Evolutionary conservation across 139 green algal genomes (phyloP).

Genomic region (Chlamydomonas schloesseri): DNA sequence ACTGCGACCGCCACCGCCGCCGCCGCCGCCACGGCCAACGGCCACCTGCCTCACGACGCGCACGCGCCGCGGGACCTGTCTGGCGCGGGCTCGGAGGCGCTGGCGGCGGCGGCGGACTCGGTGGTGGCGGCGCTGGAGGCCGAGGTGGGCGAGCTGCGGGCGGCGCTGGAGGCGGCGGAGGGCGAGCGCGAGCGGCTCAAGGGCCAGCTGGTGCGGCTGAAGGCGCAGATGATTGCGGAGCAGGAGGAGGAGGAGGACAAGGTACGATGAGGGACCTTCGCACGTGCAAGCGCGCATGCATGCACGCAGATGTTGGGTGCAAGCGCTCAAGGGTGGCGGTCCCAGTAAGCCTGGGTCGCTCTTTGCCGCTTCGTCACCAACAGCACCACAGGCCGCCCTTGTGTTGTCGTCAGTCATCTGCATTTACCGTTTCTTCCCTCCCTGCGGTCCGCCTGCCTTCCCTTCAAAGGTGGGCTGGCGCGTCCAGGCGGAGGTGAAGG

Average conservation of each 20-base stretch:
- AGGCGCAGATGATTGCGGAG: constrained; percentile 68
- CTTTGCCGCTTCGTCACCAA: too few relatives aligned
- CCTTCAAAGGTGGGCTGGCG: constrained; percentile 21
- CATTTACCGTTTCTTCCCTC: too few relatives aligned
- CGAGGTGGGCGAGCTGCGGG: constrained; percentile 41
- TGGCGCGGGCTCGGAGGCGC: too few relatives aligned
- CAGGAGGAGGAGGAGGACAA: constrained; percentile 65
- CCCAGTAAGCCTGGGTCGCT: too few relatives aligned
- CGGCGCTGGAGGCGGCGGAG: constrained; percentile 39
- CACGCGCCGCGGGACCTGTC: too few relatives aligned
- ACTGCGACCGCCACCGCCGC: not conserved
- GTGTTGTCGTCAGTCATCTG: too few relatives aligned
- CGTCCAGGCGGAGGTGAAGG: constrained; percentile 30
- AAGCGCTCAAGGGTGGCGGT: too few relatives aligned
- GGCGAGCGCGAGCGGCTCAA: constrained; percentile 40
- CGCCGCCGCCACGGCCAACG: not conserved
- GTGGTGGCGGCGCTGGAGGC: constrained; percentile 16
- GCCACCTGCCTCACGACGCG: not conserved
- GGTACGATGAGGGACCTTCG: constrained; percentile 54
- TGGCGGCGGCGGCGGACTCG: not conserved
- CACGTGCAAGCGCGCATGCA: not conserved
- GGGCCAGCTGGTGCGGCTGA: constrained; percentile 62
- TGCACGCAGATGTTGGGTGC: too few relatives aligned
- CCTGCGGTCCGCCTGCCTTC: too few relatives aligned
- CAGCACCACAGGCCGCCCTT: too few relatives aligned